Evolutionary conservation across 2,329 filamentous ascomycete species (phyloP).

Genomic region (Ploettnerulaceae sp.): DNA sequence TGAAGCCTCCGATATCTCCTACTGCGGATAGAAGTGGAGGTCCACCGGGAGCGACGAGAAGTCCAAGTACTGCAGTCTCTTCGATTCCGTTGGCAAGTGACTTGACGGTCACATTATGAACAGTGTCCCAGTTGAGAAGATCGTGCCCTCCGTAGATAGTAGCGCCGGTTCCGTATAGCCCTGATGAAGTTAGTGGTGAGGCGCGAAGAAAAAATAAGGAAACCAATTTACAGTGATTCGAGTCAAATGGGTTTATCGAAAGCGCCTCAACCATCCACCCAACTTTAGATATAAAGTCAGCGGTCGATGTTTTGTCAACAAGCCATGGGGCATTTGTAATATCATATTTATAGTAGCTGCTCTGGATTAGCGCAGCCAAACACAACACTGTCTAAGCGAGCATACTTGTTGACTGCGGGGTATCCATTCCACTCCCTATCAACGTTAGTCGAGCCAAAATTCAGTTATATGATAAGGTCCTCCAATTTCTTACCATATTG

Average conservation of each 20-base stretch:
- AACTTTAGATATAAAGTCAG: slow-evolving; percentile 31
- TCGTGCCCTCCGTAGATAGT: slow-evolving; percentile 45
- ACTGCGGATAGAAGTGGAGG: slow-evolving; percentile 26
- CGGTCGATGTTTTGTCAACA: slow-evolving; percentile 20
- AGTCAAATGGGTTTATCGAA: slow-evolving; percentile 54
- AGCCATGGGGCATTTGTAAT: slow-evolving; percentile 24
- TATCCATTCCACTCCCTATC: slow-evolving; percentile 13
- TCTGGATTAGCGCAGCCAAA: background rate
- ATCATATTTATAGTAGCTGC: slow-evolving; percentile 21
- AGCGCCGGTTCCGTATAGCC: slow-evolving; percentile 56
- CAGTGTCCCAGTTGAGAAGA: slow-evolving; percentile 18
- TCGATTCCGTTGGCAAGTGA: slow-evolving; percentile 29
- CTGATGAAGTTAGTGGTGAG: background rate
- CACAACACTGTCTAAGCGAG: background rate
- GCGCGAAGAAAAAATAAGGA: background rate
- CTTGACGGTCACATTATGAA: slow-evolving; percentile 16
- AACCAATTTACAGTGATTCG: slow-evolving; percentile 42
- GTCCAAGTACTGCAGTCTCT: slow-evolving; percentile 23
- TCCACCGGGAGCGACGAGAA: slow-evolving; percentile 25
- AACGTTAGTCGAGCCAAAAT: background rate
- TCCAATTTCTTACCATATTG: no score
- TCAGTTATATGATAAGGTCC: background rate
- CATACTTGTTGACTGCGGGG: slow-evolving; percentile 6
- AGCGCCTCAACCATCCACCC: slow-evolving; percentile 59
- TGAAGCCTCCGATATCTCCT: slow-evolving; percentile 29